A percentile compares a stretch with the other conserved stretches of the same genome.
These are phyloP conservation scores for Colletotrichum horii DNA, from an alignment of 2,329 filamentous ascomycete species.

Conservation along the genomic window DNA sequence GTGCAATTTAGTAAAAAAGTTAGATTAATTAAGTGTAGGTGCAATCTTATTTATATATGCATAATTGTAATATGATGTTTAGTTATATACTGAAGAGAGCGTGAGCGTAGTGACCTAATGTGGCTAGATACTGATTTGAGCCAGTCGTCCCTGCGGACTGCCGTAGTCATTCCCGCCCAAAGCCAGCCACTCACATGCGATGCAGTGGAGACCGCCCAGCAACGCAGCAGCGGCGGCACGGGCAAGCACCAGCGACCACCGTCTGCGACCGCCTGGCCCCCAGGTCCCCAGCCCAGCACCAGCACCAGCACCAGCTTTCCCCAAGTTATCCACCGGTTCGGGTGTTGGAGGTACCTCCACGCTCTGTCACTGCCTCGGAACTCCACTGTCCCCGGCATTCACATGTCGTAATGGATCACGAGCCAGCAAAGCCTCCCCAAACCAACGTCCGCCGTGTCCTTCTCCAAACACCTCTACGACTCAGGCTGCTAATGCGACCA, in stretches of 20 bases:
- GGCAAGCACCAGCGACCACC: too few relatives aligned
- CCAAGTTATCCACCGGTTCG: slow-evolving; percentile 22
- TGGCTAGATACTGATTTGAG: too few relatives aligned
- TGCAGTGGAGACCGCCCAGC: neutral
- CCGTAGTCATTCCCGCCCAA: neutral
- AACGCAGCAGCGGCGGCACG: neutral
- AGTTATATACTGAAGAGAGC: too few relatives aligned
- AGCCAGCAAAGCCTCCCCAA: slow-evolving; percentile 9
- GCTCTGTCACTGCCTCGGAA: slow-evolving; percentile 18
- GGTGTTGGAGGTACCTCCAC: neutral
- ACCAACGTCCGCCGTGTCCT: neutral
- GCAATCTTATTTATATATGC: too few relatives aligned
- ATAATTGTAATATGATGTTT: too few relatives aligned
- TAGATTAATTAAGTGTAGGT: too few relatives aligned
- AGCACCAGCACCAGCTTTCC: slow-evolving; percentile 3
- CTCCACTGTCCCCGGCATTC: slow-evolving; percentile 19
- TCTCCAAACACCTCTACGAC: slow-evolving; percentile 7
- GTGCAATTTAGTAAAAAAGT: too few relatives aligned
- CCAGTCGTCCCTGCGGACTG: too few relatives aligned
- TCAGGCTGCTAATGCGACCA: slow-evolving; percentile 15
- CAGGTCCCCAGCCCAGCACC: neutral
- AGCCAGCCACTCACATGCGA: slow-evolving; percentile 16
- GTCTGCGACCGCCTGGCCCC: neutral
- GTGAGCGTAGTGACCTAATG: too few relatives aligned
- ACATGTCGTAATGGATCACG: slow-evolving; percentile 23